These are phyloP conservation scores for Scedosporium dehoogii DNA, from an alignment of 2,329 filamentous ascomycete species.

Conservation along the genomic window DNA sequence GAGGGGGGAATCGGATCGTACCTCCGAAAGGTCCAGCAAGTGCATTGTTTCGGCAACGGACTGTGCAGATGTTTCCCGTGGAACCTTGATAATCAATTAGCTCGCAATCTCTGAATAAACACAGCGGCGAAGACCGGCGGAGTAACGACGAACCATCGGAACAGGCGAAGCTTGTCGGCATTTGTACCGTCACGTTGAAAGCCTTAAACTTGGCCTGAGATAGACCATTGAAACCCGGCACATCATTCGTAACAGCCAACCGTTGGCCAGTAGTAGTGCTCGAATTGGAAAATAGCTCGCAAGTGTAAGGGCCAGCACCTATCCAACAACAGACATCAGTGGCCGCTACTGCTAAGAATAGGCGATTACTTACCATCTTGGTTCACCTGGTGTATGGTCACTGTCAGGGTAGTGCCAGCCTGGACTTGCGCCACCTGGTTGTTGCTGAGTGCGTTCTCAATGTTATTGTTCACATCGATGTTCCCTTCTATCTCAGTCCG, in stretches of 20 bases:
- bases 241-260: slow-evolving; percentile 47
- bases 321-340: too few species aligned
- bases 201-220: slow-evolving; percentile 44
- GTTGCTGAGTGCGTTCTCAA: too few species aligned
- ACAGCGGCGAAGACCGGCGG: too few species aligned
- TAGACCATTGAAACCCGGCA: slow-evolving; percentile 47
- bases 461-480: slow-evolving; percentile 33
- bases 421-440: too few species aligned
- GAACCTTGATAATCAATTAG: slow-evolving; percentile 32
- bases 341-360: too few species aligned
- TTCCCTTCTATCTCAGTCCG: slow-evolving; percentile 50
- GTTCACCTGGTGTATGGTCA: too few species aligned
- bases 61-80: slow-evolving; percentile 48
- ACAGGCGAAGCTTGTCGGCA: slow-evolving; percentile 40
- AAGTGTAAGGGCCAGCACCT: too few species aligned
- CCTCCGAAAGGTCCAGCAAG: slow-evolving; percentile 47
- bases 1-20: background rate
- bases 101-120: too few species aligned
- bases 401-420: too few species aligned
- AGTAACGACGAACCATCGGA: slow-evolving; percentile 21
- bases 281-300: too few species aligned
- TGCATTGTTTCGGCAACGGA: slow-evolving; percentile 50
- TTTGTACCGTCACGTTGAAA: slow-evolving; percentile 45
- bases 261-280: slow-evolving; percentile 24
- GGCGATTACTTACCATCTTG: too few species aligned